Evolutionary conservation across 805 yeast genomes (phyloP).

Genomic region (Lipomyces lipofer): DNA sequence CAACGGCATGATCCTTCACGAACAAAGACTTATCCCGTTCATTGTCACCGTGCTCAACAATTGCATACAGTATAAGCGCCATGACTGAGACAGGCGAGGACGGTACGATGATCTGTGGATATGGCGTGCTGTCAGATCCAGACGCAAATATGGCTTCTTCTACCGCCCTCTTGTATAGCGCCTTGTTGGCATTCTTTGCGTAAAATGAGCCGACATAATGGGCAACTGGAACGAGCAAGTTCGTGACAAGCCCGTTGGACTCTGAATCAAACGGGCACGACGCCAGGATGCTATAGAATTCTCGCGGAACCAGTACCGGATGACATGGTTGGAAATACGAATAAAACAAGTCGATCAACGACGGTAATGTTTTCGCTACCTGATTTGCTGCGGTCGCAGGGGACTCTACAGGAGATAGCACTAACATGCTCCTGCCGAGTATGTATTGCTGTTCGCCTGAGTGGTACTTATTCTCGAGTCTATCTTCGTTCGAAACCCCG

Average conservation of each 20-base stretch:
- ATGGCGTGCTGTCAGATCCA: background rate
- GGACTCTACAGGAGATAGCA: too few species aligned
- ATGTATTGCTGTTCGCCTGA: background rate
- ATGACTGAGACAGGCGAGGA: slow-evolving; percentile 20
- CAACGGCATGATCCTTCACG: slow-evolving; percentile 9
- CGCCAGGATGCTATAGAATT: slow-evolving; percentile 3
- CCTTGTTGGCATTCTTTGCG: slow-evolving; percentile 7
- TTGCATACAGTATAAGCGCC: slow-evolving; percentile 15
- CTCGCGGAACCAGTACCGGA: slow-evolving; percentile 19
- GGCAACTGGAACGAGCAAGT: slow-evolving; percentile 14
- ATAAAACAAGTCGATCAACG: slow-evolving; percentile 16
- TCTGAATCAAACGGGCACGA: slow-evolving; percentile 8
- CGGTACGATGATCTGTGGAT: background rate
- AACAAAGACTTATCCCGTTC: slow-evolving; percentile 8
- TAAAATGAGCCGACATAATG: slow-evolving; percentile 17
- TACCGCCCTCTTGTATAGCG: slow-evolving; percentile 11
- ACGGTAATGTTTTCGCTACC: background rate
- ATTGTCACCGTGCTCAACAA: slow-evolving; percentile 17
- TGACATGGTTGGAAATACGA: slow-evolving; percentile 19
- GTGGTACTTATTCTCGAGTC: background rate
- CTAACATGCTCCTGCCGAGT: background rate
- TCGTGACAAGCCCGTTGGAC: background rate
- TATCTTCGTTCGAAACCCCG: background rate
- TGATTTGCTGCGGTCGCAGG: background rate
- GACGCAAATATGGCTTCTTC: slow-evolving; percentile 5